Evolutionary conservation across 2,329 filamentous ascomycete genomes (phyloP), one percentile per base, ranked within the genome.

Genomic region (Leptographium lundbergii): DNA sequence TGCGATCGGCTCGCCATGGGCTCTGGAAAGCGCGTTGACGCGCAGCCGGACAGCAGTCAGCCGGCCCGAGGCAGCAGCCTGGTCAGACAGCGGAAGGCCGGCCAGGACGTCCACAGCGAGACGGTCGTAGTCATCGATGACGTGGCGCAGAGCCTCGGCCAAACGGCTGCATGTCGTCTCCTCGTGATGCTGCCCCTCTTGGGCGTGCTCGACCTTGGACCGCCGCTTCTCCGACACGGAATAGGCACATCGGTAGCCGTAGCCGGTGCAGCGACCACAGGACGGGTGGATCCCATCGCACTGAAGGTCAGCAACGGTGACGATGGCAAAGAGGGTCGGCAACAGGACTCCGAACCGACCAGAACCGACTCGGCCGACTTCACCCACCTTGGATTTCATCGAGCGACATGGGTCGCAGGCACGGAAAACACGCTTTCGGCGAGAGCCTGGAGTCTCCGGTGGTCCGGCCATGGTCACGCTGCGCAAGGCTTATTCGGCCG

Each of bases 351-450:
- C 6, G 4, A 29, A 6, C 17, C 34, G 17, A 7, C 9, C 4
- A 27, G 45, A 34, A 22, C 2, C 19, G 19, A 5, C 27, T 34
- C 3, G 24, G 17, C 17, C 17, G 19, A 34, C 6, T 17, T 10
- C 4, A 42, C 63, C 36, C 25, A 64, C 65, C 63, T 67, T 67
- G 58, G 65, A 62, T 53, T 67, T 67, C 63, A 66, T 66, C 17
- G 59, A 27, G 11, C 66, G 63, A 58, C 66, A 67, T 24, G 61
- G 64, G 24, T 67, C 61, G 51, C 66, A 67, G 24, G 66, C 66
- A 19, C 65, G 62, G 17, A 65, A 63, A 22, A 67, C 64, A 6
- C 66, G 65, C 57, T 62, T 64, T 14, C 66, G 60, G 42, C 54
- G 55, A 0, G 59, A 45, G 17, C 55, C 51, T 25, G 56, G 50